A percentile compares a stretch with the other conserved stretches of the same genome.
These are phyloP conservation scores for Russula olivacea DNA, from an alignment of 768 basidiomycete genomes.

Conservation along the genomic window DNA sequence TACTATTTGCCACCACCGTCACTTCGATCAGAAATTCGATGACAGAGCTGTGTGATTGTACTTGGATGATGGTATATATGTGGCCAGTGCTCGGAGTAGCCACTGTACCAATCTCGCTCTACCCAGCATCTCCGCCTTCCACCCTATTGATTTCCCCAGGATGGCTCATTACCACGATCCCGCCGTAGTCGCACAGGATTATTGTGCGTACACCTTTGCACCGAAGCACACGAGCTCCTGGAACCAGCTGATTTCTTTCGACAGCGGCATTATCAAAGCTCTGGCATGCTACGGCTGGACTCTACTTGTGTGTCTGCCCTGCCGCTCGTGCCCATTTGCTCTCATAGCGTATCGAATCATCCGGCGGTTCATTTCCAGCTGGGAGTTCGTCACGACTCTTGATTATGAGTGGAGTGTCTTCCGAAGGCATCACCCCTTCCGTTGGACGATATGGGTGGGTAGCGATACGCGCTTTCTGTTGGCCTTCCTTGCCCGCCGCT, in stretches of 20 bases:
- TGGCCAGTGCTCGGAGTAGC: background rate
- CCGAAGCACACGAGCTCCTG: background rate
- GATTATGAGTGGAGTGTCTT: background rate
- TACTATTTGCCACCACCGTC: no score
- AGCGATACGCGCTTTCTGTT: background rate
- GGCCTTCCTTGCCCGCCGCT: background rate
- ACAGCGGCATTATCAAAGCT: background rate
- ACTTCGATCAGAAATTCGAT: no score
- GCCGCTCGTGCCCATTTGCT: no score
- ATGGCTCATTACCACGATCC: background rate
- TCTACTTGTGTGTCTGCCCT: slow-evolving; percentile 1
- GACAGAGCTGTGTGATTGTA: no score
- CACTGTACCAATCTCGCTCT: background rate
- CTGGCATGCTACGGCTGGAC: background rate
- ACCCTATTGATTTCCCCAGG: background rate
- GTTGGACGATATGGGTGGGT: background rate
- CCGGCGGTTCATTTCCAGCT: background rate
- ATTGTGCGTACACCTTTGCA: background rate
- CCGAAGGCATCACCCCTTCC: background rate
- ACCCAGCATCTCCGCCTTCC: background rate
- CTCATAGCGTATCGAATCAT: background rate
- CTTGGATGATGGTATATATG: background rate
- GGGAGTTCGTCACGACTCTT: background rate
- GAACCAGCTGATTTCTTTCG: background rate
- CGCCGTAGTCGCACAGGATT: background rate